phyloP scores from a whole-genome alignment of 2,329 filamentous ascomycete species.

The Colletotrichum lindemuthianum region DNA sequence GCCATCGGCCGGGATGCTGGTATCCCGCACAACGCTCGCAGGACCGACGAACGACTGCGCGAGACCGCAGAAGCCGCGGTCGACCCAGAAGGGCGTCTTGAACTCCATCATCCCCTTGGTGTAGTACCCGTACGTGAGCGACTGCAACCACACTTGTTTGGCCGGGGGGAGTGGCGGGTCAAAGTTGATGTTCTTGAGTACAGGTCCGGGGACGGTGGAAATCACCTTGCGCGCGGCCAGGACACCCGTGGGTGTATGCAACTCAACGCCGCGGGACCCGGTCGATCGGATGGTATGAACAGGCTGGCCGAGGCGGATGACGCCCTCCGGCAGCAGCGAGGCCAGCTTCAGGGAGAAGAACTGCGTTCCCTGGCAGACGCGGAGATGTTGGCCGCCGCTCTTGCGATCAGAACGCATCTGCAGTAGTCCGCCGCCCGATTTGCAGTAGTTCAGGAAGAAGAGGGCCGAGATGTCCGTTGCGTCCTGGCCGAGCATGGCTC shows the following conservation, averaged over 20 bases:
- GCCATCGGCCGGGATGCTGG: conserved; percentile 41
- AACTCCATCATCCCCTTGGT: conserved; percentile 61
- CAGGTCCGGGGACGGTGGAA: conserved; percentile 57
- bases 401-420: conserved; percentile 63
- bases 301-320: conserved; percentile 43
- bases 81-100: conserved; percentile 50
- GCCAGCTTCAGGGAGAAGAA: conserved; percentile 51
- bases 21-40: conserved; percentile 57
- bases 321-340: conserved; percentile 41
- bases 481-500: conserved; percentile 62
- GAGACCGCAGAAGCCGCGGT: conserved; percentile 55
- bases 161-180: conserved; percentile 53
- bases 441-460: conserved; percentile 66
- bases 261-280: conserved; percentile 15
- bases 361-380: conserved; percentile 59
- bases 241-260: conserved; percentile 38
- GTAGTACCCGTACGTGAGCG: conserved; percentile 56
- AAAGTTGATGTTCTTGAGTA: conserved; percentile 58
- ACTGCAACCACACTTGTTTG: conserved; percentile 48
- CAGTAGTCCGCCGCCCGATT: conserved; percentile 60
- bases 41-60: conserved; percentile 57
- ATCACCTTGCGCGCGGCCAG: conserved; percentile 57
- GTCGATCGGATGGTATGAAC: conserved; percentile 45
- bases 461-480: conserved; percentile 60
- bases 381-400: conserved; percentile 62